Conservation (phyloP, 2,329 filamentous ascomycete genomes). For the Zasmidium cellare region DNA sequence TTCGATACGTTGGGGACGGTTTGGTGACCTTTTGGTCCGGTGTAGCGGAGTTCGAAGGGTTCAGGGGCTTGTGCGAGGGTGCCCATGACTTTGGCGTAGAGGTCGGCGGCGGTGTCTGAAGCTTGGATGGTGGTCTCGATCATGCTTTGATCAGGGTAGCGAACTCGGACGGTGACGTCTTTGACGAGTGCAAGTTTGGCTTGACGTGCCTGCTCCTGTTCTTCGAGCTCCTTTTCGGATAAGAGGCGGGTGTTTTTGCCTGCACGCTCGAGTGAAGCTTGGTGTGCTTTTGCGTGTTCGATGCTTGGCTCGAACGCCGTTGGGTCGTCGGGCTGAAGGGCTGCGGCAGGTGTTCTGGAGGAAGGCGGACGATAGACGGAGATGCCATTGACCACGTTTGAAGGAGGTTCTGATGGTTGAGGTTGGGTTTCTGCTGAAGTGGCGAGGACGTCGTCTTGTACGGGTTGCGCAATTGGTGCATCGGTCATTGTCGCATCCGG, state of each 20-base stretch:
- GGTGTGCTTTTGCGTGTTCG: conserved; percentile 73
- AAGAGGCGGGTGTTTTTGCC: conserved; percentile 74
- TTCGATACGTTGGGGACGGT: conserved; percentile 22
- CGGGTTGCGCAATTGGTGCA: conserved; percentile 21
- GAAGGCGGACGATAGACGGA: conserved; percentile 73
- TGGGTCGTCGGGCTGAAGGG: conserved; percentile 64
- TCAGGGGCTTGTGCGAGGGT: conserved; percentile 61
- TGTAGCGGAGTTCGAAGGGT: conserved; percentile 72
- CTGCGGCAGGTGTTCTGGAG: conserved; percentile 72
- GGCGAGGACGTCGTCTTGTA: conserved; percentile 30
- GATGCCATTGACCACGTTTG: conserved; percentile 30
- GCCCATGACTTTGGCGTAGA: conserved; percentile 73
- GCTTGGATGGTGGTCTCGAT: conserved; percentile 71
- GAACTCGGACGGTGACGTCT: conserved; percentile 73
- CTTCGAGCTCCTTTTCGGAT: conserved; percentile 79
- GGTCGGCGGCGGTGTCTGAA: conserved; percentile 65
- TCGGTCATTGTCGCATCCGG: conserved; percentile 25
- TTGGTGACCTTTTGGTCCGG: conserved; percentile 51
- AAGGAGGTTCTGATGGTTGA: conserved; percentile 3
- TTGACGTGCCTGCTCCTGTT: conserved; percentile 64
- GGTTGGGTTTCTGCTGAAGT: conserved; percentile 28
- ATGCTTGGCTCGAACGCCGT: conserved; percentile 75
- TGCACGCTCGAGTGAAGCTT: conserved; percentile 62
- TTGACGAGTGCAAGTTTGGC: conserved; percentile 66
- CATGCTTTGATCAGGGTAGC: conserved; percentile 83